Evolutionary conservation across 352 stramenopile species (phyloP).

Genomic region (Blastocystis sp.): DNA sequence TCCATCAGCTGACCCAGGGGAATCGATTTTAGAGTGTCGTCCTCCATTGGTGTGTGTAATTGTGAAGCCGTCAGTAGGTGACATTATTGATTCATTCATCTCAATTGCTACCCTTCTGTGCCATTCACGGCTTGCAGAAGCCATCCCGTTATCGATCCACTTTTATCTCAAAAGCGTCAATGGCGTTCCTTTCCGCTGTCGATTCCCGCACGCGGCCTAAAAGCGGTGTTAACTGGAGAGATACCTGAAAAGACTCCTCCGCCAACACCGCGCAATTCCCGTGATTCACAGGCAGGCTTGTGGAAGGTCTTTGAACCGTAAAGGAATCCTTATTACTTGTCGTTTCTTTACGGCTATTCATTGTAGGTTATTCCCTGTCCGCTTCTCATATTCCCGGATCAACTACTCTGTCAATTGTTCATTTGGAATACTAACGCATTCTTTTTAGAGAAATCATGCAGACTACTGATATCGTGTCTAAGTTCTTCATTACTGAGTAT

Average conservation of each 20-base stretch:
- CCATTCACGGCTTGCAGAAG: too few species aligned
- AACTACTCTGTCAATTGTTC: not conserved
- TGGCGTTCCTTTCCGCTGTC: too few species aligned
- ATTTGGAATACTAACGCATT: not conserved
- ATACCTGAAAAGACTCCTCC: not conserved
- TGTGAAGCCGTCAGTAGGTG: too few species aligned
- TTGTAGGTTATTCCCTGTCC: not conserved
- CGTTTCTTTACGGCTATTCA: conserved; percentile 7
- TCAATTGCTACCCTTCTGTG: too few species aligned
- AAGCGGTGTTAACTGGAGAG: too few species aligned
- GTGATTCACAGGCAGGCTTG: not conserved
- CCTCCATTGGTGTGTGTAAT: not conserved
- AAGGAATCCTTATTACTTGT: not conserved
- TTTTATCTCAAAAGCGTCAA: too few species aligned
- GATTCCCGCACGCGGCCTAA: too few species aligned
- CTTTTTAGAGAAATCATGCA: conserved; percentile 48
- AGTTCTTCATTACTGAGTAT: conserved; percentile 67
- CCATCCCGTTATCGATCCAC: too few species aligned
- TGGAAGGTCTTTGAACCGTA: not conserved
- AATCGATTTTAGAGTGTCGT: conserved; percentile 59
- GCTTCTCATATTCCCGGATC: not conserved
- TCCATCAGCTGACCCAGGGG: conserved; percentile 55
- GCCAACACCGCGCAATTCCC: not conserved
- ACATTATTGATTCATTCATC: too few species aligned
- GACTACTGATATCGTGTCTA: conserved; percentile 68